These are phyloP conservation scores for Ogataea parapolymorpha DNA, from an alignment of 805 yeast species.

Conservation along the genomic window DNA sequence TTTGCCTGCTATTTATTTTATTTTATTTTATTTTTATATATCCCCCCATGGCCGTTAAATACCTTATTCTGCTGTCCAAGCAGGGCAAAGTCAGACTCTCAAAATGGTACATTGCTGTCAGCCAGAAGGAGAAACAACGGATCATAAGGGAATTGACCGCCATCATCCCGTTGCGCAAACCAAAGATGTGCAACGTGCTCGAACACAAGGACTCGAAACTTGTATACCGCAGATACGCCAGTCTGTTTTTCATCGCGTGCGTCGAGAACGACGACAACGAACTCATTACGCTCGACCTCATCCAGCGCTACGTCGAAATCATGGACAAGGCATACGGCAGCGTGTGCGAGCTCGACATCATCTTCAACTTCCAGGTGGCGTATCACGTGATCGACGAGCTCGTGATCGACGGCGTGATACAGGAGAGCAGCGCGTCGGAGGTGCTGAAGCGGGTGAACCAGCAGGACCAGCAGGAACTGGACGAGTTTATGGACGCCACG, in stretches of 20 bases:
- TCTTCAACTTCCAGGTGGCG: slow-evolving; percentile 92
- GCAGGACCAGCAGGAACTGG: slow-evolving; percentile 77
- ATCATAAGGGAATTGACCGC: slow-evolving; percentile 85
- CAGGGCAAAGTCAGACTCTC: slow-evolving; percentile 94
- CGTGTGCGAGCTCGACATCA: slow-evolving; percentile 94
- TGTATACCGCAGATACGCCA: slow-evolving; percentile 89
- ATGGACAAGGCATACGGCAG: slow-evolving; percentile 96
- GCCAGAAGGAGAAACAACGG: slow-evolving; percentile 83
- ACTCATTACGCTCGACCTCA: slow-evolving; percentile 74
- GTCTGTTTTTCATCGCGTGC: slow-evolving; percentile 85
- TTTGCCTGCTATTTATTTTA: slow-evolving; percentile 10
- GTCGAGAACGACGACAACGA: slow-evolving; percentile 84
- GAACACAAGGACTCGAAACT: slow-evolving; percentile 84
- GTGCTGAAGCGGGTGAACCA: slow-evolving; percentile 72
- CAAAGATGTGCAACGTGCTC: slow-evolving; percentile 92
- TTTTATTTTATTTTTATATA: background rate
- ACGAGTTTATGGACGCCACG: slow-evolving; percentile 18
- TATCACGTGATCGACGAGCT: slow-evolving; percentile 90
- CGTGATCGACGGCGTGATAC: slow-evolving; percentile 80
- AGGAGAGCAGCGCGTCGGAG: slow-evolving; percentile 79
- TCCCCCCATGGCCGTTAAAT: slow-evolving; percentile 65
- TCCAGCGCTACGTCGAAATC: slow-evolving; percentile 92
- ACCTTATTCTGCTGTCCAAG: slow-evolving; percentile 76
- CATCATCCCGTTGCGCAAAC: slow-evolving; percentile 75
- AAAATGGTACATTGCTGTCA: slow-evolving; percentile 85